Base-by-base conservation (phyloP, 2,329 filamentous ascomycete species). In the Lecanicillium sp. region DNA sequence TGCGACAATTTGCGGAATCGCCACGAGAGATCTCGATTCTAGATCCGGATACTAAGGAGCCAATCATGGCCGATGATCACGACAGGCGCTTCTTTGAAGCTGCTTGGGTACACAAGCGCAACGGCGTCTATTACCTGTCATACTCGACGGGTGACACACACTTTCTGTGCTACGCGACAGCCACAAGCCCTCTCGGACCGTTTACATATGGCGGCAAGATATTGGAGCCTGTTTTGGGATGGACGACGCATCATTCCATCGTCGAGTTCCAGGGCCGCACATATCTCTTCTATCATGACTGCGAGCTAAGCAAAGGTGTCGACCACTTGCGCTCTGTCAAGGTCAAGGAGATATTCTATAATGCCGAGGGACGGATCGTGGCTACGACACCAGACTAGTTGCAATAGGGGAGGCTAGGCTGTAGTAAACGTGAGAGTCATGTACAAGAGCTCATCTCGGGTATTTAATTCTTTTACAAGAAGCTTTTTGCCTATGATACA, bases 211-310 rank as follows among this genome's bases (percentile, higher is more conserved):
- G 68, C 0, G 84, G 84, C 0, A 64, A 76, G 33, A 81, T 89
- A 39, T 57, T 89, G 35, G 82, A 87, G 65, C 84, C 84, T 0
- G 84, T 89, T 5, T 58, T 84, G 18, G 84, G 84, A 2, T 89
- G 84, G 84, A 88, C 84, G 31, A 89, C 84, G 39, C 84, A 88
- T 61, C 84, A 88, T 57, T 84, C 79, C 3, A 81, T 89, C 48
- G 81, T 81, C 9, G 81, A 87, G 65, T 86, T 84, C 53, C 57
- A 76, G 59, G 80, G 73, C 4, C 74, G 71, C 46, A 87, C 83
- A 76, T 88, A 77, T 59, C 56, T 89, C 41, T 88, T 88, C 57
- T 79, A 87, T 56, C 84, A 88, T 54, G 84, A 88, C 61, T 78
- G 78, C 43, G 74, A 77, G 54, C 56, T 87, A 40, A 84, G 79